Evolutionary conservation across 352 stramenopile species (phyloP).

Genomic region (Phytophthora pini): DNA sequence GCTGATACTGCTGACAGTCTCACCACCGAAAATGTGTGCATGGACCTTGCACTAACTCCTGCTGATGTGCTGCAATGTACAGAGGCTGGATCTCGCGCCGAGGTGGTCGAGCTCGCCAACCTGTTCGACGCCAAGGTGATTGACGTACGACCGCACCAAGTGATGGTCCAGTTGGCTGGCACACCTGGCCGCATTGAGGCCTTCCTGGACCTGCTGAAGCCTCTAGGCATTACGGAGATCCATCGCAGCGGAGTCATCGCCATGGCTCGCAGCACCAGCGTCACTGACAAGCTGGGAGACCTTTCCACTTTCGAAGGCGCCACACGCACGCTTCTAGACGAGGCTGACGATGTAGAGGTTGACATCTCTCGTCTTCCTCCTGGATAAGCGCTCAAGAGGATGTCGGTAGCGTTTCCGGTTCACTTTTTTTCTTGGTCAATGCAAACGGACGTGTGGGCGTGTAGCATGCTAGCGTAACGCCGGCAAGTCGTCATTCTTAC

Average conservation of each 20-base stretch:
- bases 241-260: slow-evolving; percentile 87
- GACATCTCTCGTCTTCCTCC: slow-evolving; percentile 74
- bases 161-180: slow-evolving; percentile 86
- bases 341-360: slow-evolving; percentile 66
- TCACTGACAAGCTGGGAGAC: slow-evolving; percentile 69
- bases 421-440: slow-evolving; percentile 13
- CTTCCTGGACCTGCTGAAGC: slow-evolving; percentile 85
- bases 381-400: slow-evolving; percentile 50
- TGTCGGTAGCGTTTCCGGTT: slow-evolving; percentile 10
- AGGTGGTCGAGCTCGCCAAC: slow-evolving; percentile 84
- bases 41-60: slow-evolving; percentile 10
- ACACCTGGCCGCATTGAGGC: slow-evolving; percentile 81
- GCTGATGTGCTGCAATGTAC: slow-evolving; percentile 23
- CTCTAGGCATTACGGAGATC: slow-evolving; percentile 84
- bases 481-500: not conserved
- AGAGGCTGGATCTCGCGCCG: slow-evolving; percentile 69
- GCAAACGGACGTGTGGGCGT: slow-evolving; percentile 1
- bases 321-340: slow-evolving; percentile 74
- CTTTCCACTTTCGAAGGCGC: slow-evolving; percentile 74
- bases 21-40: slow-evolving; percentile 11
- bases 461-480: slow-evolving; percentile 5
- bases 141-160: slow-evolving; percentile 80
- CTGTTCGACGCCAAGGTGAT: slow-evolving; percentile 90
- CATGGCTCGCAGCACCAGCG: slow-evolving; percentile 76
- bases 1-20: not conserved